Evolutionary conservation across 768 basidiomycete genomes (phyloP).

Genomic region (Boletales sp.): DNA sequence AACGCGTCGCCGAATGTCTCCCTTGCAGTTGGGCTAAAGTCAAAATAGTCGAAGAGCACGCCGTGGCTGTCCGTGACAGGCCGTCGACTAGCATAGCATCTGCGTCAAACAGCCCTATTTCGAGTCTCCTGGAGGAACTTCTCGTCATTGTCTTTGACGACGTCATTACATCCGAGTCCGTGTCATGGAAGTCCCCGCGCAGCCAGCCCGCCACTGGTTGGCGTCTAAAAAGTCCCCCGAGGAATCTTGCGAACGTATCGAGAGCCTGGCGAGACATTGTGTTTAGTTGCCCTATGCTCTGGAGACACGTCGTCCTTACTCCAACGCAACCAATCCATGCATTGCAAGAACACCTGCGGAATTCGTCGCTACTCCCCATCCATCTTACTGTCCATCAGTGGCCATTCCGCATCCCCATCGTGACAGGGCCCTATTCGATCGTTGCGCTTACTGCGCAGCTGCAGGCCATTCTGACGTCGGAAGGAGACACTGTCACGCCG

Average conservation of each 20-base stretch:
- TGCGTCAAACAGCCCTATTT: no score
- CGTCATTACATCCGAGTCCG: conserved; percentile 12
- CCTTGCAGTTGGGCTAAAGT: no score
- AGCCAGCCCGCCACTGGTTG: background rate
- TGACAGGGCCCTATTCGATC: conserved; percentile 10
- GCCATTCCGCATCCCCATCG: conserved; percentile 14
- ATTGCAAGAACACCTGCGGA: conserved; percentile 14
- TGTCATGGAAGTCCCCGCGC: background rate
- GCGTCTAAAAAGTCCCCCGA: conserved; percentile 5
- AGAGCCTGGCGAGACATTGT: conserved; percentile 11
- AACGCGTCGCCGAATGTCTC: no score
- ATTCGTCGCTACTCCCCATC: conserved; percentile 12
- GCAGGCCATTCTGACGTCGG: conserved; percentile 11
- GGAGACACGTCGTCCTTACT: conserved; percentile 17
- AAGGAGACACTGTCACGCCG: background rate
- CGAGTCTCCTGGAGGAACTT: conserved; percentile 15
- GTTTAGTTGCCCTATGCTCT: conserved; percentile 17
- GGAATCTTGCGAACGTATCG: conserved; percentile 15
- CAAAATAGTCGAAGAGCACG: no score
- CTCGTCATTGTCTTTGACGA: conserved; percentile 19
- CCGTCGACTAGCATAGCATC: no score
- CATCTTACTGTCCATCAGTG: conserved; percentile 16
- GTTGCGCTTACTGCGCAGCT: conserved; percentile 14
- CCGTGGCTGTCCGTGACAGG: no score
- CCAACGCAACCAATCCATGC: conserved; percentile 8